Conservation (phyloP, 176 grass and related monocot species). For the Pharus latifolius region DNA sequence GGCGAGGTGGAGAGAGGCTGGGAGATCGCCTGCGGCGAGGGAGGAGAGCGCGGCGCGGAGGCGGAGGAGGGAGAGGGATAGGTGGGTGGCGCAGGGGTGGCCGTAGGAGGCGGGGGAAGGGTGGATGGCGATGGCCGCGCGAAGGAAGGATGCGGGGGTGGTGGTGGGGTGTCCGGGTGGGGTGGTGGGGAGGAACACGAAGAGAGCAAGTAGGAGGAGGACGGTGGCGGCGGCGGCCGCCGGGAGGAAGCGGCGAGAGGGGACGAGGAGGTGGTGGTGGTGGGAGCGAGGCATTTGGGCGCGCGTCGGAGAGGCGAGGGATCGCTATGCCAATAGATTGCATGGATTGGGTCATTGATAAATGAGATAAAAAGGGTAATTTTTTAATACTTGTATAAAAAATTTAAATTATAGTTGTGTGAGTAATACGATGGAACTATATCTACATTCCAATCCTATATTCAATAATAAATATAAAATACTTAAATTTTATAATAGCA, state of each 20-base stretch:
- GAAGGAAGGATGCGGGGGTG: conserved; percentile 11
- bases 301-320: neutral
- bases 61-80: conserved; percentile 34
- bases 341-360: no score
- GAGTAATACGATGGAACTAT: no score
- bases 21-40: conserved; percentile 29
- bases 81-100: conserved; percentile 24
- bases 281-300: conserved; percentile 24
- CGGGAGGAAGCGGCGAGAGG: conserved; percentile 28
- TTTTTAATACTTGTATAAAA: no score
- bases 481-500: no score
- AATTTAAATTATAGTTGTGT: no score
- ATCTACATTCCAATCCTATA: no score
- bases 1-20: conserved; percentile 41
- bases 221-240: conserved; percentile 18
- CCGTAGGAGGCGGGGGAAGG: conserved; percentile 23
- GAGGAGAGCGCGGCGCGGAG: conserved; percentile 21
- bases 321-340: neutral
- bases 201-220: conserved; percentile 27
- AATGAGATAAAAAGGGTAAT: no score
- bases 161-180: neutral
- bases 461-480: no score
- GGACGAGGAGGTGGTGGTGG: neutral
- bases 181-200: conserved; percentile 1
- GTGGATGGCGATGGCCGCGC: conserved; percentile 22